Conservation (phyloP, 179 eudicot species). For the Spinacia oleracea region DNA sequence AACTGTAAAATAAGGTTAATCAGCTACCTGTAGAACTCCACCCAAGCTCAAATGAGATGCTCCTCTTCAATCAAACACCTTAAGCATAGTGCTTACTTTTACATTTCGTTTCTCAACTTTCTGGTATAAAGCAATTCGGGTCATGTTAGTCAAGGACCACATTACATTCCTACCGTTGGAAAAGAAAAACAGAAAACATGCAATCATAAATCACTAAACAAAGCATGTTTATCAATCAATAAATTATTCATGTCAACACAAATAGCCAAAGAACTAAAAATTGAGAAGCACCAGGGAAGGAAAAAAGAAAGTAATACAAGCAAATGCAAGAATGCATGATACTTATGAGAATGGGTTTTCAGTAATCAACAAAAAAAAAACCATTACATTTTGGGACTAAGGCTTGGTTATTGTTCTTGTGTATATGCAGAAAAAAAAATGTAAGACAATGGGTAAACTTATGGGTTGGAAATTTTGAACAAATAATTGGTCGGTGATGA, state of each 20-base stretch:
- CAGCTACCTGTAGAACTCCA: conserved; percentile 3
- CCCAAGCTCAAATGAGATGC: conserved; percentile 3
- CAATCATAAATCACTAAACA: not conserved
- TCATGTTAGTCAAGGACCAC: not conserved
- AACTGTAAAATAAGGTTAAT: not conserved
- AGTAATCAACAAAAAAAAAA: not conserved
- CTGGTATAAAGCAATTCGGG: not conserved
- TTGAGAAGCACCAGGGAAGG: not conserved
- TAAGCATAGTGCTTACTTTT: conserved; percentile 3
- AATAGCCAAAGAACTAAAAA: not conserved
- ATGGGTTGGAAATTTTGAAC: not conserved
- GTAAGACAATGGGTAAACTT: not conserved
- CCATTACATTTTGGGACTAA: too few species aligned
- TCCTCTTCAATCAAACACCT: not conserved
- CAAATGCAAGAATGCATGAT: not conserved
- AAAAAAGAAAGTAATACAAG: not conserved
- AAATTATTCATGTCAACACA: not conserved
- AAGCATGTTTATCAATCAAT: not conserved
- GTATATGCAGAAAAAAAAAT: not conserved
- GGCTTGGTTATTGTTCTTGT: too few species aligned
- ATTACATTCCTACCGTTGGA: not conserved
- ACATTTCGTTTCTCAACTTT: conserved; percentile 1
- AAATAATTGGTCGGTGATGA: not conserved
- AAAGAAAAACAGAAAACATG: not conserved
- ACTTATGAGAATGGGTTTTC: not conserved